Evolutionary conservation across 345 rosid genomes (phyloP), one percentile per base, ranked within the genome.

Genomic region (Cardiospermum halicacabum): DNA sequence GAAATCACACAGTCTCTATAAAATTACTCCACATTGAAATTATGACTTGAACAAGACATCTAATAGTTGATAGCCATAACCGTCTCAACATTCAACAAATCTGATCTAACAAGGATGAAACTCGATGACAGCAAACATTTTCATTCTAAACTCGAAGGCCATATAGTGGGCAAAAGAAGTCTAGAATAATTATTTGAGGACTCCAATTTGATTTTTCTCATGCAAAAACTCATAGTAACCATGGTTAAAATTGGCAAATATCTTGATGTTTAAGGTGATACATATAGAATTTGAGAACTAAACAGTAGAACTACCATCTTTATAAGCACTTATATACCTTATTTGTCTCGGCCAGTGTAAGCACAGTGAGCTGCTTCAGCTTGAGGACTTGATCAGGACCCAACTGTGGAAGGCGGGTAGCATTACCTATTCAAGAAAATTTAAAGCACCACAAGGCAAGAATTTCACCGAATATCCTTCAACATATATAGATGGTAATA

Each of bases 311-410:
- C 28, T n/a, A 4, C n/a, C 53, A 60, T n/a, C 1, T 27, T n/a
- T 11, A 60, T 28, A 45, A 25, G 19, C 13, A 15, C 36, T 21
- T 58, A 18, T 10, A 62, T 58, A 94, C 99, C 97, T 94, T 91
- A 67, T 82, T 84, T 24, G 88, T 81, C 80, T 87, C 97, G 15
- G 97, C 97, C 45, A 89, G 87, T 45, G 96, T 85, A 65, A 94
- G 99, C 45, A 94, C 88, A 60, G 99, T 91, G 30, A 94, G 96
- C 77, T 91, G 97, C 77, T 87, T 94, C 49, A 89, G 78, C 85
- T 94, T 94, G 25, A 87, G 89, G 72, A 84, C 76, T 81, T 94
- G 99, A 53, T 83, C 92, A 72, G 96, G 86, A 72, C 65, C 67
- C 81, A 94, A 64, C 22, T 68, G 84, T 2, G 90, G 96, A 66